Conservation (phyloP, 805 yeast genomes). For the Yarrowia divulgata region DNA sequence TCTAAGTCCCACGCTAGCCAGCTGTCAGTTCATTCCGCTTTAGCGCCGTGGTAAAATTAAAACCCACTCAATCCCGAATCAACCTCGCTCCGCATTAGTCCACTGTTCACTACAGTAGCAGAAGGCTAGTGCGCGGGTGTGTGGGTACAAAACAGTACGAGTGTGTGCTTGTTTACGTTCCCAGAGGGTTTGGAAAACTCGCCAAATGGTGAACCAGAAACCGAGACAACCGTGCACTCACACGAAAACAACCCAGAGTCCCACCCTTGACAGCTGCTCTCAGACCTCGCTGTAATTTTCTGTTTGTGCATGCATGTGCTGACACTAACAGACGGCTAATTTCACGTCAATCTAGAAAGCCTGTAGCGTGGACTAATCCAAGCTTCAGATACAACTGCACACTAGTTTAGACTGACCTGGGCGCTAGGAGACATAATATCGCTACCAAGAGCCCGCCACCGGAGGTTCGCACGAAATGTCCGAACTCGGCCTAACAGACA, state of each 20-base stretch:
- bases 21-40: constrained; percentile 29
- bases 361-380: neutral
- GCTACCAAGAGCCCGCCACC: neutral
- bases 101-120: too few relatives aligned
- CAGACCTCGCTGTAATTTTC: too few relatives aligned
- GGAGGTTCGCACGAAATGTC: neutral
- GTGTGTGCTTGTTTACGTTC: too few relatives aligned
- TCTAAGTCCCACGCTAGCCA: constrained; percentile 11
- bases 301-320: neutral
- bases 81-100: constrained; percentile 14
- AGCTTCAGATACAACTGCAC: neutral
- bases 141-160: too few relatives aligned
- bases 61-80: neutral
- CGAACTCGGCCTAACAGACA: neutral
- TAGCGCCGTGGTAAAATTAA: constrained; percentile 15
- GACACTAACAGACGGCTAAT: neutral
- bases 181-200: too few relatives aligned
- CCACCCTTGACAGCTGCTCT: too few relatives aligned
- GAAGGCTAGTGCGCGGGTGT: too few relatives aligned
- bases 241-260: too few relatives aligned
- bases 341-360: constrained; percentile 20
- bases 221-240: too few relatives aligned
- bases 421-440: constrained; percentile 24
- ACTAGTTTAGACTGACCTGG: constrained; percentile 10
- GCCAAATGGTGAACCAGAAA: too few relatives aligned